These are phyloP conservation scores for Talaromyces verruculosus DNA, from an alignment of 2,329 filamentous ascomycete species.

Conservation along the genomic window DNA sequence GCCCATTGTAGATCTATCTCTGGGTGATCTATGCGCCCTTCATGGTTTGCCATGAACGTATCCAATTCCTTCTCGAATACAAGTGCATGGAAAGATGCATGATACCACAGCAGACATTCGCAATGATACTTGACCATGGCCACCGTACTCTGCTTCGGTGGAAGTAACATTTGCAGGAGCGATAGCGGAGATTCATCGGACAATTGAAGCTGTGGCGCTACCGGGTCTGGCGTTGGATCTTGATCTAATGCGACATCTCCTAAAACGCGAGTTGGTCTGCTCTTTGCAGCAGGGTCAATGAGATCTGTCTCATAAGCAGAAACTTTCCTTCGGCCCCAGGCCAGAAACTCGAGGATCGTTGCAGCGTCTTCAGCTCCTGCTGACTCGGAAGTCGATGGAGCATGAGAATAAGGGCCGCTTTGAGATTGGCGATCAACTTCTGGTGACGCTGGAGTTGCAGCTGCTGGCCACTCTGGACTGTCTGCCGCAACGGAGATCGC, in stretches of 20 bases:
- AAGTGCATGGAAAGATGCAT: slow-evolving; percentile 41
- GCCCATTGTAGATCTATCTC: slow-evolving; percentile 49
- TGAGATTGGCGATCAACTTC: slow-evolving; percentile 10
- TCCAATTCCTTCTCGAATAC: slow-evolving; percentile 42
- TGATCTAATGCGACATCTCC: slow-evolving; percentile 23
- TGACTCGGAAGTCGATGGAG: not conserved
- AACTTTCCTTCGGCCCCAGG: slow-evolving; percentile 51
- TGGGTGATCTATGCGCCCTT: slow-evolving; percentile 35
- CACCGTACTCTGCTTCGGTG: slow-evolving; percentile 19
- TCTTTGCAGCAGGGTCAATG: slow-evolving; percentile 18
- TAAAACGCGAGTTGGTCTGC: slow-evolving; percentile 27
- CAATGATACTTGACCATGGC: slow-evolving; percentile 41
- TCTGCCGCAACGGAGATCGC: slow-evolving; percentile 6
- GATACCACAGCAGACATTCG: slow-evolving; percentile 41
- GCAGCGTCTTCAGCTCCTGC: slow-evolving; percentile 34
- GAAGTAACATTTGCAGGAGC: slow-evolving; percentile 42
- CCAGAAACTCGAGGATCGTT: slow-evolving; percentile 51
- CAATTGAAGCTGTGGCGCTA: not conserved
- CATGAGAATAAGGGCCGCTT: not conserved
- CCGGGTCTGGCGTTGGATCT: slow-evolving; percentile 3
- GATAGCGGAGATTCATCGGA: slow-evolving; percentile 16
- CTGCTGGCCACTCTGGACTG: slow-evolving; percentile 7
- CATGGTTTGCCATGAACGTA: slow-evolving; percentile 26
- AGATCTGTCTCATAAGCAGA: slow-evolving; percentile 30
- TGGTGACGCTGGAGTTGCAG: slow-evolving; percentile 11